Percentiles rank a stretch among this genome's conserved stretches.
phyloP scores from a whole-genome alignment of 164 flowering plant genomes.

The Amborella trichopoda region DNA sequence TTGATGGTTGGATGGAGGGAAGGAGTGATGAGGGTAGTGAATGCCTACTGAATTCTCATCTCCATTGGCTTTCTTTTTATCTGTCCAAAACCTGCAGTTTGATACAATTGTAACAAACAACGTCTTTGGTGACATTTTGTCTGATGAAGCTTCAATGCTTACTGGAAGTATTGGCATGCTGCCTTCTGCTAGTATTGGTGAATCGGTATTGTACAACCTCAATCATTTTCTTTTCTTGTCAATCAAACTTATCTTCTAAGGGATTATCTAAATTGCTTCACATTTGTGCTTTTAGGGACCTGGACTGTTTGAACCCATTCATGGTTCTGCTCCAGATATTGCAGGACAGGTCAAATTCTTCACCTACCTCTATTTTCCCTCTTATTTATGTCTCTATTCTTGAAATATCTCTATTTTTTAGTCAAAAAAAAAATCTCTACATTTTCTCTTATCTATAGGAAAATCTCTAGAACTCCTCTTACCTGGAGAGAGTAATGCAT shows the following conservation, averaged over 20 bases:
- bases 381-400: no score
- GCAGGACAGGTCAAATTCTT: constrained; percentile 78
- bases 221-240: neutral
- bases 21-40: no score
- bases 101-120: constrained; percentile 97
- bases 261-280: neutral
- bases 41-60: no score
- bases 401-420: no score
- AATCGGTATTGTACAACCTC: constrained; percentile 37
- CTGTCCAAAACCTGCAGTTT: constrained; percentile 43
- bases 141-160: constrained; percentile 98
- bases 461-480: no score
- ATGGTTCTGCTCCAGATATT: constrained; percentile 99
- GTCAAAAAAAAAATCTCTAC: neutral
- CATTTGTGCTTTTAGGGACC: constrained; percentile 52
- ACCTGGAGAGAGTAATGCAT: no score
- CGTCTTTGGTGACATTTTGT: constrained; percentile 93
- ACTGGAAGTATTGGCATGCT: constrained; percentile 99
- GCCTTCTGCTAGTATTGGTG: constrained; percentile 88
- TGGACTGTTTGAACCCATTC: constrained; percentile 95
- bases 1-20: no score
- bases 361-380: no score
- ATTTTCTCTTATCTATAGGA: neutral
- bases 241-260: neutral
- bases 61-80: no score